A percentile compares a stretch with the other conserved stretches of the same genome.
Evolutionary conservation across 2,329 filamentous ascomycete species (phyloP).

Genomic region (Paracorniculantispora psalliotae): DNA sequence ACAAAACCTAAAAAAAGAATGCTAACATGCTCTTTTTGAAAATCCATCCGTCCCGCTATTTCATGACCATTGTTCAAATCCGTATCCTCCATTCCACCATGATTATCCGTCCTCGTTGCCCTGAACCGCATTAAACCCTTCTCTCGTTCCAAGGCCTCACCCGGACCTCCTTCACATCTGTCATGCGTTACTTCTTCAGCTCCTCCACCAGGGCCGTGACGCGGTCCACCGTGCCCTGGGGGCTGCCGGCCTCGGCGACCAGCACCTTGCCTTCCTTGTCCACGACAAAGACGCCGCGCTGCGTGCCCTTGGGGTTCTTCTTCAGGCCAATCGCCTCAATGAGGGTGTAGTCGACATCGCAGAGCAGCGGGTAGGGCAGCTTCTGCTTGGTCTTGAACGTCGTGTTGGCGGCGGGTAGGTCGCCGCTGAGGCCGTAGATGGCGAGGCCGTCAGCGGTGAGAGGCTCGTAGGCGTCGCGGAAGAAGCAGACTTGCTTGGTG

Average conservation of each 20-base stretch:
- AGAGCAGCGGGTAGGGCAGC: constrained; percentile 82
- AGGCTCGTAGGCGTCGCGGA: constrained; percentile 76
- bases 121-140: background rate
- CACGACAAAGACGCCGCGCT: constrained; percentile 82
- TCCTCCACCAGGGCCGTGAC: constrained; percentile 66
- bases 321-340: constrained; percentile 86
- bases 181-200: constrained; percentile 20
- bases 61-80: background rate
- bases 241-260: constrained; percentile 68
- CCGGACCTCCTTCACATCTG: no score
- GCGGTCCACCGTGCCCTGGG: constrained; percentile 69
- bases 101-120: background rate
- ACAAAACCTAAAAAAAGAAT: background rate
- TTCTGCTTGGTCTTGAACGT: constrained; percentile 90
- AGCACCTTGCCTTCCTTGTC: constrained; percentile 78
- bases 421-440: constrained; percentile 85
- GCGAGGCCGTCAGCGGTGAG: constrained; percentile 74
- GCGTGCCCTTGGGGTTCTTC: constrained; percentile 75
- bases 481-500: constrained; percentile 88
- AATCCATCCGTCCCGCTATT: background rate
- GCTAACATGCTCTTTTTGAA: constrained; percentile 1
- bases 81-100: background rate
- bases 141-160: no score
- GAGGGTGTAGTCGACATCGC: constrained; percentile 68
- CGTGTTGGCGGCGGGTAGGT: constrained; percentile 86